Evolutionary conservation across 2,329 filamentous ascomycete species (phyloP), one percentile per base, ranked within the genome.

Genomic region (Talaromyces sp.): DNA sequence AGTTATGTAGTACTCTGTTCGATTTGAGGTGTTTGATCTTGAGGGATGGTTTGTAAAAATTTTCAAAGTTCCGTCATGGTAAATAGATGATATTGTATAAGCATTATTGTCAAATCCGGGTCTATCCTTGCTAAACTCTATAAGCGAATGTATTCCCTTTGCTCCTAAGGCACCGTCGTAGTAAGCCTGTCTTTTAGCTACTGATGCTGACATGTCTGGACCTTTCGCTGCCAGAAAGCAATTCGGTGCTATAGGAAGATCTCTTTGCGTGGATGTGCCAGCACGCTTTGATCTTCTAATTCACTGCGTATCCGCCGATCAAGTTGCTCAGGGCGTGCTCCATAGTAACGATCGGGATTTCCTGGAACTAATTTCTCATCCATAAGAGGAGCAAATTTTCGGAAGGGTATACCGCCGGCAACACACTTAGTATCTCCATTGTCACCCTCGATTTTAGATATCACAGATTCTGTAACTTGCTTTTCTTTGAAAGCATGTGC

Each of bases 61-160:
- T 48, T 59, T n/a, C n/a, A 1, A 3, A 59, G 69, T 23, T 65
- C 77, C 75, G 60, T 61, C 61, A 46, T 77, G 68, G 64, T 81
- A 81, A 2, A 65, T 79, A 5, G 74, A 73, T 42, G 72, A 75
- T 37, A 78, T 73, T 0, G 76, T 73, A 66, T 78, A 75, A 11
- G 78, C 72, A 25, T 76, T 73, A 48, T 72, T 71, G 66, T 81
- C 75, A 64, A 76, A 80, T n/a, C 64, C 28, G 2, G 68, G 68
- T 55, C 73, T 69, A 23, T 69, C 67, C 61, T 67, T 80, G 0
- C 67, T 73, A 57, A 75, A 75, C 21, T 33, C 37, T 12, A 46
- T 16, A 56, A 56, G 59, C n/a, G 50, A 56, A 1, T 37, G 59
- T 5, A 61, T 21, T 46, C 50, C 50, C 7, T 39, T 61, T 46